Conservation (phyloP, 148 eudicot genomes). For the Persicaria maculosa region DNA sequence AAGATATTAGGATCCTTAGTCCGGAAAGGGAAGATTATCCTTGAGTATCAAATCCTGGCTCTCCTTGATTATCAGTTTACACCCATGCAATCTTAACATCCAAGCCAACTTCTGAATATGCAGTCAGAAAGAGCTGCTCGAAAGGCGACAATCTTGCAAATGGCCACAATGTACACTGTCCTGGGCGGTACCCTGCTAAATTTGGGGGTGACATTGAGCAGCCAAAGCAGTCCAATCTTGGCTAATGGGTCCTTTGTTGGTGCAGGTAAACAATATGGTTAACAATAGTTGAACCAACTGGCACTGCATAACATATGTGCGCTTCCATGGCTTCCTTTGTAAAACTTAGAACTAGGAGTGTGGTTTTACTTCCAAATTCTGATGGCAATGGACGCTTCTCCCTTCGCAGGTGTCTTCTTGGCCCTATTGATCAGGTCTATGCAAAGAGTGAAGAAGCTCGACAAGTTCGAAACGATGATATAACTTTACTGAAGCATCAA, state of each 20-base stretch:
- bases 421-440: constrained; percentile 60
- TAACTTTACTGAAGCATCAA: constrained; percentile 13
- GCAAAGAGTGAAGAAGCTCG: constrained; percentile 91
- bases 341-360: background rate
- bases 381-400: background rate
- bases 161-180: constrained; percentile 94
- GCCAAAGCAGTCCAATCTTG: constrained; percentile 51
- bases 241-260: constrained; percentile 81
- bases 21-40: background rate
- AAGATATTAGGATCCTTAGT: background rate
- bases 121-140: constrained; percentile 98
- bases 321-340: background rate
- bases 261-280: constrained; percentile 45
- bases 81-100: background rate
- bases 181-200: constrained; percentile 73
- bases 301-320: background rate
- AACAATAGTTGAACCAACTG: background rate
- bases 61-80: background rate
- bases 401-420: constrained; percentile 68
- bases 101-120: background rate
- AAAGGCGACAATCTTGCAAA: constrained; percentile 85
- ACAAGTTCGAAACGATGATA: constrained; percentile 82
- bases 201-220: constrained; percentile 66
- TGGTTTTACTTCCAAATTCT: background rate
- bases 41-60: background rate